These are phyloP conservation scores for Aspergillus coremiiformis DNA, from an alignment of 495 filamentous ascomycete genomes.

Conservation along the genomic window DNA sequence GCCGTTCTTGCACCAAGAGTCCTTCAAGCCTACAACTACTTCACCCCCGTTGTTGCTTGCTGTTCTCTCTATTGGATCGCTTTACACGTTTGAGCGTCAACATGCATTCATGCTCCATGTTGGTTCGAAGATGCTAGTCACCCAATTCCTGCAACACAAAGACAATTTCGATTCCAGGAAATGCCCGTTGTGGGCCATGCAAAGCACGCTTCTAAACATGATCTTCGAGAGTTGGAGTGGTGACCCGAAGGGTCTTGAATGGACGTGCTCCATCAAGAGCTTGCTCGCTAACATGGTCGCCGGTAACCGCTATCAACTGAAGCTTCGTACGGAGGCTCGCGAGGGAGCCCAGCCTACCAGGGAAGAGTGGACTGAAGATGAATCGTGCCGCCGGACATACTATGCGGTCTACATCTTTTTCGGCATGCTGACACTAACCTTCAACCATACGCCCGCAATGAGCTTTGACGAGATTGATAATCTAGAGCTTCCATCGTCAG, in stretches of 20 bases:
- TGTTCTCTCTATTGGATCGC: constrained; percentile 88
- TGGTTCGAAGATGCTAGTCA: constrained; percentile 91
- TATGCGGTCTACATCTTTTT: constrained; percentile 99
- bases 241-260: constrained; percentile 93
- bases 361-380: constrained; percentile 93
- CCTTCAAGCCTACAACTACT: constrained; percentile 71
- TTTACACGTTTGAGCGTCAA: constrained; percentile 96
- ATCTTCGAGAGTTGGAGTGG: constrained; percentile 99
- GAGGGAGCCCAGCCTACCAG: constrained; percentile 68
- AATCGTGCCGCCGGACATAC: constrained; percentile 93
- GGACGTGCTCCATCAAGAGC: constrained; percentile 98
- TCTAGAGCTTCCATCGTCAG: constrained; percentile 84
- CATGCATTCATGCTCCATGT: constrained; percentile 96
- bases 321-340: constrained; percentile 82
- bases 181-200: constrained; percentile 96
- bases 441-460: constrained; percentile 96
- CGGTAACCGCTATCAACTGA: constrained; percentile 92
- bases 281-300: constrained; percentile 97
- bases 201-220: constrained; percentile 94
- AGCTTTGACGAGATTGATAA: constrained; percentile 97
- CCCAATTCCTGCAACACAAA: constrained; percentile 94
- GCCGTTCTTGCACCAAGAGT: constrained; percentile 90
- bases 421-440: constrained; percentile 87
- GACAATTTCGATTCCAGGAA: constrained; percentile 98
- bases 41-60: constrained; percentile 80